Evolutionary conservation across 805 yeast species (phyloP).

Genomic region (Ogataea chonburiensis): DNA sequence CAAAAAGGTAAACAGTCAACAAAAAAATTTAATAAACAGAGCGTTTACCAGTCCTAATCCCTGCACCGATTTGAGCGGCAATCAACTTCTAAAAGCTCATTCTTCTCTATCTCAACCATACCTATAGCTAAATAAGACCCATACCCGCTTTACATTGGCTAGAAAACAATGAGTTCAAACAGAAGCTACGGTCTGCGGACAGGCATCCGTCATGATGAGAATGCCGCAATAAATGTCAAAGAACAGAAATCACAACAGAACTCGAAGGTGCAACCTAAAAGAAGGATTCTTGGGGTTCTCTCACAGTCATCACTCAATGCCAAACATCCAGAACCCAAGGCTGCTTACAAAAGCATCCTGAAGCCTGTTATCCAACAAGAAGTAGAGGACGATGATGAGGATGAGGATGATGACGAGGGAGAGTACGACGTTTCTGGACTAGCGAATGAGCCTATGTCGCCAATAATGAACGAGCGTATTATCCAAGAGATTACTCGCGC

Average conservation of each 20-base stretch:
- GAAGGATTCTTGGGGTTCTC: constrained; percentile 31
- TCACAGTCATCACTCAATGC: constrained; percentile 29
- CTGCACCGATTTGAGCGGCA: constrained; percentile 8
- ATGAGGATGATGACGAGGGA: constrained; percentile 33
- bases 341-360: background rate
- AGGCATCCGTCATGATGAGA: constrained; percentile 26
- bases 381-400: constrained; percentile 19
- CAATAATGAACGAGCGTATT: constrained; percentile 49
- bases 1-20: constrained; percentile 20
- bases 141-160: constrained; percentile 21
- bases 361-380: constrained; percentile 5
- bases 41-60: constrained; percentile 7
- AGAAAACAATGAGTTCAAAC: constrained; percentile 20
- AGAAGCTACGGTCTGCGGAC: constrained; percentile 14
- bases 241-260: constrained; percentile 8
- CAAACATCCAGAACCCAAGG: constrained; percentile 7
- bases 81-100: constrained; percentile 3
- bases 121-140: constrained; percentile 10
- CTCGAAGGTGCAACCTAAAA: constrained; percentile 11
- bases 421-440: constrained; percentile 27
- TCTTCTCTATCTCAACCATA: constrained; percentile 4
- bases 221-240: constrained; percentile 14
- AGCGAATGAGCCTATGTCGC: constrained; percentile 53
- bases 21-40: constrained; percentile 10
- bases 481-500: constrained; percentile 51